Evolutionary conservation across 768 basidiomycete genomes (phyloP), one percentile per base, ranked within the genome.

Genomic region (Bullera alba): DNA sequence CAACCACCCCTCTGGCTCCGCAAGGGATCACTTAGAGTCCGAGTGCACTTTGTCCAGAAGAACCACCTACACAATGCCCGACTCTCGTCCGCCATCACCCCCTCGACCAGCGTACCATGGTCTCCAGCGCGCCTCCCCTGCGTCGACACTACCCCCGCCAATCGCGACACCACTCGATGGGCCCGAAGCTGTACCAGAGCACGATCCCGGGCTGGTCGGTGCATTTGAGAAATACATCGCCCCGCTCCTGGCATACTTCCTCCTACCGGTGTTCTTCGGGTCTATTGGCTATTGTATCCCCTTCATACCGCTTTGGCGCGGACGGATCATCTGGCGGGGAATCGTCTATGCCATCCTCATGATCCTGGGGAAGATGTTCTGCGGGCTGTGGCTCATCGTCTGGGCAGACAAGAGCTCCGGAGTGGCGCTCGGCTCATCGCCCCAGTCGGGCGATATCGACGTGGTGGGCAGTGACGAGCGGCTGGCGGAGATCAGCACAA

Each of bases 261-360:
- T 84, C 22, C 75, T 77, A 0, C 83, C 84, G 1, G 63, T 84
- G 2, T 85, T 85, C 75, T 85, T 85, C 54, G 80, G 69, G 5
- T 81, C 80, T 30, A 81, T 85, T 38, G 83, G 83, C 1, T 75
- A 62, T 42, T 65, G 79, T 0, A 77, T 83, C 42, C 82, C 81
- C 1, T 77, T 80, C 32, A 61, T 78, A 7, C 66, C 73, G 26
- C 61, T 77, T 30, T 75, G 72, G 69, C 53, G 68, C 69, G 65
- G 74, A 62, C 16, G 16, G 4, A 59, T 75, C 57, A 57, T 79
- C 46, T 83, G 82, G 81, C 71, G 77, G 39, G 81, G 82, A 2
- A 55, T 83, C 28, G 63, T 82, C 26, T 83, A 81, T 67, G 73
- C 80, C 0, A 4, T 82, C 1, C 61, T 84, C 10, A 84, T 83